A percentile compares a stretch with the other conserved stretches of the same genome.
Conservation (phyloP, 1,284 basidiomycete species). For the Puccinia hordei region DNA sequence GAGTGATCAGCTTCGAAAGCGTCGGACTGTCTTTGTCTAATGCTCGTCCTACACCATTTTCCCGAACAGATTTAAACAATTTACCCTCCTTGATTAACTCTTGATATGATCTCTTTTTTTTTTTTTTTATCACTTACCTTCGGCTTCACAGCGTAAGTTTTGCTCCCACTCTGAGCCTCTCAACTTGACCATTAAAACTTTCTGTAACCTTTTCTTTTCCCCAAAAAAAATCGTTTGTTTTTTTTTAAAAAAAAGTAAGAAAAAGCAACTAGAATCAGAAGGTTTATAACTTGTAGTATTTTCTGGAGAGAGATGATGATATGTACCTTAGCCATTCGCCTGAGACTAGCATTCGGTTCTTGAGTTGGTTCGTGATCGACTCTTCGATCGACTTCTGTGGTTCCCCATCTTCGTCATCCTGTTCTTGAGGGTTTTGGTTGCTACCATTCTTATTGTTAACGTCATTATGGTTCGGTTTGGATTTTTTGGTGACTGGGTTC, state of each 20-base stretch:
- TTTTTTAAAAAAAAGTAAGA: background rate
- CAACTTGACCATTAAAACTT: conserved; percentile 13
- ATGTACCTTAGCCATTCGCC: conserved; percentile 46
- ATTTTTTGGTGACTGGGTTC: conserved; percentile 3
- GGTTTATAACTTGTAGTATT: too few relatives aligned
- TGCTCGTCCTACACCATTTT: conserved; percentile 12
- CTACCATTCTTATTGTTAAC: background rate
- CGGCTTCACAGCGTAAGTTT: conserved; percentile 40
- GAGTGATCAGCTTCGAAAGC: conserved; percentile 13
- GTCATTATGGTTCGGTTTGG: background rate
- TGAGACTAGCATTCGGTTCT: conserved; percentile 41
- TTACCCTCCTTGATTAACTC: too few relatives aligned
- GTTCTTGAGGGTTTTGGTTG: too few relatives aligned
- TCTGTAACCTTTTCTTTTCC: conserved; percentile 36
- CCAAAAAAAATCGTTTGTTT: background rate
- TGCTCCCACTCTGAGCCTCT: conserved; percentile 45
- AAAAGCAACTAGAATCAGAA: too few relatives aligned
- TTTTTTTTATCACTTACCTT: conserved; percentile 8
- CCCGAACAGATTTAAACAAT: too few relatives aligned
- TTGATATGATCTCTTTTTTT: too few relatives aligned
- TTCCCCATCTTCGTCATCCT: background rate
- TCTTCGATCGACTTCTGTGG: conserved; percentile 27
- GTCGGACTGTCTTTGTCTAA: conserved; percentile 16
- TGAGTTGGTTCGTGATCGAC: conserved; percentile 20
- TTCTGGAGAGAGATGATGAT: too few relatives aligned